A percentile compares a stretch with the other conserved stretches of the same genome.
These are phyloP conservation scores for Colletotrichum horii DNA, from an alignment of 2,329 filamentous ascomycete species.

Conservation along the genomic window DNA sequence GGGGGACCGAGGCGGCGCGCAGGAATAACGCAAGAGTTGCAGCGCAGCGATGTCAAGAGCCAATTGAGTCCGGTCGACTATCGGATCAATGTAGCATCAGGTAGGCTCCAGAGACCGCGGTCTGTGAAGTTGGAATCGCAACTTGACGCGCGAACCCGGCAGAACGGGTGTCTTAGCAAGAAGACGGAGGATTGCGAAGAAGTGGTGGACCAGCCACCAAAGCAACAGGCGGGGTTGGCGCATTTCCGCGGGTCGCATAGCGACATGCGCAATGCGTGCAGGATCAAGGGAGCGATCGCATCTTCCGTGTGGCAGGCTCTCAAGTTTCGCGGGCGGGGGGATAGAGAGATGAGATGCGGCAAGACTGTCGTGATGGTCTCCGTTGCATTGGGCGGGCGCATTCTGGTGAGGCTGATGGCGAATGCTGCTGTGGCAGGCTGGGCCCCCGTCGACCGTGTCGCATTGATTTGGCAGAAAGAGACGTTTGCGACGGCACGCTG, in stretches of 20 bases:
- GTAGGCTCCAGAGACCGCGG: neutral
- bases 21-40: neutral
- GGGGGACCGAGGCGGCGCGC: neutral
- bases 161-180: neutral
- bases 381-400: neutral
- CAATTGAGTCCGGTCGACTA: neutral
- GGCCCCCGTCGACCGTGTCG: neutral
- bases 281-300: neutral
- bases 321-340: neutral
- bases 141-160: neutral
- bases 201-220: neutral
- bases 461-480: neutral
- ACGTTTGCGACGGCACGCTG: neutral
- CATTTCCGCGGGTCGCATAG: neutral
- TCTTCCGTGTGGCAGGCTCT: neutral
- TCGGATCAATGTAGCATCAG: neutral
- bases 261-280: neutral
- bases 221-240: slow-evolving; percentile 3
- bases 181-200: neutral
- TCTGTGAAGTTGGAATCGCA: neutral
- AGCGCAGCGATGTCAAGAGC: neutral
- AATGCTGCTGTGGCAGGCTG: neutral
- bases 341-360: neutral
- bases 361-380: neutral
- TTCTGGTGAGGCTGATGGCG: neutral